Percentiles rank a stretch among this genome's conserved stretches.
Evolutionary conservation across 139 green algal species (phyloP).

Genomic region (Picocystis salinarum): DNA sequence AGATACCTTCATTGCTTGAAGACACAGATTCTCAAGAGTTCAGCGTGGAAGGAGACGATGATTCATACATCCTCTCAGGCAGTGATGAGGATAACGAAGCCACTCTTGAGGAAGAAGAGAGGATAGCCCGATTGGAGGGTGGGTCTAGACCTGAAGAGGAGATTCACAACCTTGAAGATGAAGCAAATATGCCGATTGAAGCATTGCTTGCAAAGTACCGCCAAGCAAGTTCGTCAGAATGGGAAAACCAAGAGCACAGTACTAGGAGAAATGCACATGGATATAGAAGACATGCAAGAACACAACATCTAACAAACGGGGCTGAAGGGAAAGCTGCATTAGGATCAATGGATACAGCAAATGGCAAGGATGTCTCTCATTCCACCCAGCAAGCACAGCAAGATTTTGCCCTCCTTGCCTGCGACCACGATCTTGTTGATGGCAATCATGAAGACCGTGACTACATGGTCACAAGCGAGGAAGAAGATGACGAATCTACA

Average conservation of each 20-base stretch:
- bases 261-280: conserved; percentile 2
- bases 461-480: no score
- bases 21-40: not conserved
- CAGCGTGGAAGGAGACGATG: not conserved
- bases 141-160: conserved; percentile 22
- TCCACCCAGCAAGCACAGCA: not conserved
- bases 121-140: not conserved
- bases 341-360: not conserved
- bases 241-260: not conserved
- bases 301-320: not conserved
- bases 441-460: no score
- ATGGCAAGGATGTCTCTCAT: not conserved
- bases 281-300: conserved; percentile 7
- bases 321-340: not conserved
- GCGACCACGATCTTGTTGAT: no score
- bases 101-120: conserved; percentile 5
- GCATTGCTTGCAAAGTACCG: conserved; percentile 51
- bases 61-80: not conserved
- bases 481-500: no score
- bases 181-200: conserved; percentile 71
- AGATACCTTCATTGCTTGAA: no score
- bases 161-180: conserved; percentile 41
- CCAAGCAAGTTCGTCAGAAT: not conserved
- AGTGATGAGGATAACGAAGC: conserved; percentile 6
- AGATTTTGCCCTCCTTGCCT: not conserved